These are phyloP conservation scores for Lolium perenne DNA, from an alignment of 176 grass and related monocot genomes.

Conservation along the genomic window DNA sequence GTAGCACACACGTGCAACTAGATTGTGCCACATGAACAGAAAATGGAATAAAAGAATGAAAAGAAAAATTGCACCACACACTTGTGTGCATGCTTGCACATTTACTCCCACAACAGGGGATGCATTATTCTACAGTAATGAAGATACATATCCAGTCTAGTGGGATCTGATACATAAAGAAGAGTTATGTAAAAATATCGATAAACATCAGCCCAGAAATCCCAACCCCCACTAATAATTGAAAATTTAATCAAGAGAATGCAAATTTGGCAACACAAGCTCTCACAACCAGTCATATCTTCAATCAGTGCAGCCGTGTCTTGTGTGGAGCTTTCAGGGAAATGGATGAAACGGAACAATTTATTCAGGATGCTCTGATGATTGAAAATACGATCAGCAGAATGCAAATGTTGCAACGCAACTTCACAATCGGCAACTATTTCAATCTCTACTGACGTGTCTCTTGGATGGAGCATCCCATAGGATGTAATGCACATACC, in stretches of 20 bases:
- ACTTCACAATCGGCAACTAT: background rate
- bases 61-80: slow-evolving; percentile 4
- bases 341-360: background rate
- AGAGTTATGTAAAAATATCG: background rate
- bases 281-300: background rate
- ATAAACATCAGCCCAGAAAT: background rate
- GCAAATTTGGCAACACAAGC: background rate
- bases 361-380: background rate
- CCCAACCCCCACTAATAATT: background rate
- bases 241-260: background rate
- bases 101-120: background rate
- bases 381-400: background rate
- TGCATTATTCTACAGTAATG: background rate
- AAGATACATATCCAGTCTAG: background rate
- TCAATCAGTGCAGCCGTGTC: background rate
- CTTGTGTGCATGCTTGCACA: slow-evolving; percentile 13
- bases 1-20: background rate
- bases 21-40: background rate
- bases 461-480: background rate
- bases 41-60: background rate
- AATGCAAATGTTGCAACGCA: slow-evolving; percentile 17
- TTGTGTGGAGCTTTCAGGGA: background rate
- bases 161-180: background rate
- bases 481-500: background rate
- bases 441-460: background rate